Evolutionary conservation across 768 basidiomycete genomes (phyloP).

Genomic region (Leccinum imitatum): DNA sequence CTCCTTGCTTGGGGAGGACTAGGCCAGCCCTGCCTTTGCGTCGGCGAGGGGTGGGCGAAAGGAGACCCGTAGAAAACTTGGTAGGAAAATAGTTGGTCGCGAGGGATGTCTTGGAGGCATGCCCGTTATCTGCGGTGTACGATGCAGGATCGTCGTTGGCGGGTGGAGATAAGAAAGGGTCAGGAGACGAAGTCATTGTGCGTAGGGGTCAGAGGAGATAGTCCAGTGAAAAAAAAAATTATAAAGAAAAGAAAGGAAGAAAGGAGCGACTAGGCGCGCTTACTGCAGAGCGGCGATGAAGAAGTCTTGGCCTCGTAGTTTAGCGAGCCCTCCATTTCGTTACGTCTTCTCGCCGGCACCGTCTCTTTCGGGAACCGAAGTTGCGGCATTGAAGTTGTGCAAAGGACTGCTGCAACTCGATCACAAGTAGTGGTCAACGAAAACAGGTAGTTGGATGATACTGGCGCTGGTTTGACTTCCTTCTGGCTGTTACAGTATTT

Average conservation of each 20-base stretch:
- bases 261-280: background rate
- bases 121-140: background rate
- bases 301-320: too few species aligned
- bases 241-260: background rate
- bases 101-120: constrained; percentile 36
- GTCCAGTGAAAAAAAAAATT: constrained; percentile 4
- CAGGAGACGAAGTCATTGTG: background rate
- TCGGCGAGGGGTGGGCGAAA: constrained; percentile 41
- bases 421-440: too few species aligned
- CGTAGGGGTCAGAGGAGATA: constrained; percentile 31
- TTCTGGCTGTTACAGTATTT: too few species aligned
- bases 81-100: constrained; percentile 73
- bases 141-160: background rate
- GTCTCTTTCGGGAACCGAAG: too few species aligned
- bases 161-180: constrained; percentile 11
- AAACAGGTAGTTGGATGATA: too few species aligned
- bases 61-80: constrained; percentile 61
- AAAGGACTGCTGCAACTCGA: too few species aligned
- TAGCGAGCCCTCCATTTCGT: background rate
- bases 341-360: too few species aligned
- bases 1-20: constrained; percentile 58
- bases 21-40: constrained; percentile 33
- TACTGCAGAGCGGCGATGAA: background rate
- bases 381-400: too few species aligned
- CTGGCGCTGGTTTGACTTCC: too few species aligned